Conservation (phyloP, 75 land plant species). For the Ceratopteris richardii region DNA sequence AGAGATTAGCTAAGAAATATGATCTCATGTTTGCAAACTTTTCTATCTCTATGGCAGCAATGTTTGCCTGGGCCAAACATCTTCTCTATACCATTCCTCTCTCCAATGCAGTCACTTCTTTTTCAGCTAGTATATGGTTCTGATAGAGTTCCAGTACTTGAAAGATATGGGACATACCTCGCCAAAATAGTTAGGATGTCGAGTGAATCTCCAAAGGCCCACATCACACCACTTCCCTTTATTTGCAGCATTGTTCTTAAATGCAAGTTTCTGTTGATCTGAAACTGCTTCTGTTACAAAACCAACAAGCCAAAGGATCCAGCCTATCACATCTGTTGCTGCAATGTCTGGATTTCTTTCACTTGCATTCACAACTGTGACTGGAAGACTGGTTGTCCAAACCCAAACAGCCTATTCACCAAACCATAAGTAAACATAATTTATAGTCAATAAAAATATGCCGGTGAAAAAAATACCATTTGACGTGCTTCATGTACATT, state of each 20-base stretch:
- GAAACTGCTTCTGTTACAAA: conserved; percentile 62
- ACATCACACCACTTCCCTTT: conserved; percentile 85
- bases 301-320: conserved; percentile 76
- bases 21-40: too few relatives aligned
- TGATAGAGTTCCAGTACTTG: too few relatives aligned
- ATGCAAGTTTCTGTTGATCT: conserved; percentile 78
- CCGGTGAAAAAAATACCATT: not conserved
- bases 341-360: conserved; percentile 49
- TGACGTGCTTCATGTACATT: not conserved
- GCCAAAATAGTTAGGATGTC: conserved; percentile 98
- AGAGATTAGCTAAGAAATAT: too few relatives aligned
- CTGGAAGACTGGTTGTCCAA: conserved; percentile 95
- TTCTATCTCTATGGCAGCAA: too few relatives aligned
- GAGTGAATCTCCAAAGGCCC: conserved; percentile 78
- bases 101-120: too few relatives aligned
- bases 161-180: conserved; percentile 43
- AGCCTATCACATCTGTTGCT: conserved; percentile 64
- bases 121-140: too few relatives aligned
- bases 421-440: conserved; percentile 7
- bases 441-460: conserved; percentile 4
- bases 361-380: conserved; percentile 85
- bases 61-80: too few relatives aligned
- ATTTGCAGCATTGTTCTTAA: conserved; percentile 59
- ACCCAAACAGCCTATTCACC: conserved; percentile 89
- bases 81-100: too few relatives aligned